Percentiles rank a stretch among this genome's conserved stretches.
These are phyloP conservation scores for Chytriomyces hyalinus DNA, from an alignment of 192 early-diverging fungal genomes.

Conservation along the genomic window DNA sequence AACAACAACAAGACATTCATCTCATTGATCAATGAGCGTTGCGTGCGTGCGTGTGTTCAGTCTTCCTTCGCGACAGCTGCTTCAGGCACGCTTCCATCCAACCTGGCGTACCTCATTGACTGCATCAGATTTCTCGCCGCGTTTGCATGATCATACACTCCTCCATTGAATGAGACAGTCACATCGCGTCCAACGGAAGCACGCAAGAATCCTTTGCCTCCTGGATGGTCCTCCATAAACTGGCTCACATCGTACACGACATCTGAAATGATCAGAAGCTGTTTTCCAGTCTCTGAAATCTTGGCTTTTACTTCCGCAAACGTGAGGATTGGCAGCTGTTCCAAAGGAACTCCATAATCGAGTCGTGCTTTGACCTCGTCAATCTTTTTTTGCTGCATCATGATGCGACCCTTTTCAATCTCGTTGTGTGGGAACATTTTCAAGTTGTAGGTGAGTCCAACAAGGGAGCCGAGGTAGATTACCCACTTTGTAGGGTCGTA, in stretches of 20 bases:
- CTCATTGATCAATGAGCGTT: too few relatives aligned
- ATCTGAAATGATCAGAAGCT: slow-evolving; percentile 84
- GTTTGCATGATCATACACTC: slow-evolving; percentile 85
- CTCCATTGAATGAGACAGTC: slow-evolving; percentile 85
- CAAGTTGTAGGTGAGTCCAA: slow-evolving; percentile 58
- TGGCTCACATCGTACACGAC: slow-evolving; percentile 78
- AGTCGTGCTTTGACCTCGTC: slow-evolving; percentile 62
- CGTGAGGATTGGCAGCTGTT: slow-evolving; percentile 62
- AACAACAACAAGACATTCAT: too few relatives aligned
- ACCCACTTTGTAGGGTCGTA: slow-evolving; percentile 66
- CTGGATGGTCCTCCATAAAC: slow-evolving; percentile 90
- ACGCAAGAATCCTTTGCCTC: slow-evolving; percentile 73
- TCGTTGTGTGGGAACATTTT: slow-evolving; percentile 52
- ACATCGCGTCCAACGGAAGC: slow-evolving; percentile 81
- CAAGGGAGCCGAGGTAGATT: slow-evolving; percentile 43
- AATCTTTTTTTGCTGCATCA: slow-evolving; percentile 83
- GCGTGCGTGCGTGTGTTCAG: slow-evolving; percentile 6
- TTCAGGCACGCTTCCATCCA: slow-evolving; percentile 42
- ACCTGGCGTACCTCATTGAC: slow-evolving; percentile 39
- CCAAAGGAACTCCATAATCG: slow-evolving; percentile 75
- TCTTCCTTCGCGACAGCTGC: slow-evolving; percentile 37
- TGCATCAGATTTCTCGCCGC: slow-evolving; percentile 80
- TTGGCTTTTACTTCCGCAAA: slow-evolving; percentile 60
- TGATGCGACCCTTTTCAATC: slow-evolving; percentile 61
- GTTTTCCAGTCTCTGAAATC: slow-evolving; percentile 71